A percentile compares a stretch with the other conserved stretches of the same genome.
phyloP scores from a whole-genome alignment of 345 rosid genomes.

The Eucalyptus urophylla region DNA sequence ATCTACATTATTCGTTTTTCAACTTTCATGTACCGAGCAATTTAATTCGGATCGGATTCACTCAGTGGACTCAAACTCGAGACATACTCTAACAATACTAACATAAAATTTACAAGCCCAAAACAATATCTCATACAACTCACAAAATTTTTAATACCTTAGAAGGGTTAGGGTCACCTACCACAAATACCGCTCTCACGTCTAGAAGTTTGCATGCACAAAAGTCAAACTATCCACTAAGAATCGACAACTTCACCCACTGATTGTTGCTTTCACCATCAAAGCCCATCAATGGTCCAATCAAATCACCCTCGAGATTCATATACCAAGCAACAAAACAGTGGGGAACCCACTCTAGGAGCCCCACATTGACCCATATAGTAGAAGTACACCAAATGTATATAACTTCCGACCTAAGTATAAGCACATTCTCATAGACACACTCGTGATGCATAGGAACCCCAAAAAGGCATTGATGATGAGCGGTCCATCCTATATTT shows the following conservation, averaged over 20 bases:
- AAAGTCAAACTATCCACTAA: background rate
- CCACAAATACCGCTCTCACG: background rate
- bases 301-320: background rate
- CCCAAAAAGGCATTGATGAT: background rate
- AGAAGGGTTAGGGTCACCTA: background rate
- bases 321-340: background rate
- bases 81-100: no score
- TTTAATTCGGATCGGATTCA: no score
- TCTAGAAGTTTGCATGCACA: background rate
- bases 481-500: background rate
- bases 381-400: background rate
- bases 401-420: background rate
- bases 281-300: background rate
- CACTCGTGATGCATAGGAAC: background rate
- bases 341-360: background rate
- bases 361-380: background rate
- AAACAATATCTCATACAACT: background rate
- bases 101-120: background rate
- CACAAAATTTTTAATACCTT: background rate
- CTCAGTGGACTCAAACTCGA: rapidly evolving
- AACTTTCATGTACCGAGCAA: no score
- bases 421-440: background rate
- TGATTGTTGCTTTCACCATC: background rate
- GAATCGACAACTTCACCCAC: background rate
- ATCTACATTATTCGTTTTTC: no score